A percentile compares a stretch with the other conserved stretches of the same genome.
Evolutionary conservation across 75 land plant genomes (phyloP).

Genomic region (Sequoia sempervirens): DNA sequence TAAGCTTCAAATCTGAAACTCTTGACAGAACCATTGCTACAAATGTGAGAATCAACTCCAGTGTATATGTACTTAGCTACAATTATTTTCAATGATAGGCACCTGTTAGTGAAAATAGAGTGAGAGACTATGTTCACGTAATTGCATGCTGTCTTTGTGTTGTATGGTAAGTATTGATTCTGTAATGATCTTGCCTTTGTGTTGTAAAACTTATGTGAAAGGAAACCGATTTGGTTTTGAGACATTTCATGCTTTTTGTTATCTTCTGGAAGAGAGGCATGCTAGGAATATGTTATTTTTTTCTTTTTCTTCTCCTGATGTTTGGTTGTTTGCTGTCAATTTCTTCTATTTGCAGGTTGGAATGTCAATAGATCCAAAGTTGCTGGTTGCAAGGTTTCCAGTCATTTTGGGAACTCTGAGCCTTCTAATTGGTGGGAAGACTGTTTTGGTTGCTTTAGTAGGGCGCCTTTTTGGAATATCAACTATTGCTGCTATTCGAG

Average conservation of each 20-base stretch:
- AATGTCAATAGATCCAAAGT: conserved; percentile 98
- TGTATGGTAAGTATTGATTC: neutral
- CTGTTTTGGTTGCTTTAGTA: conserved; percentile 68
- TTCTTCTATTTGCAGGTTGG: conserved; percentile 68
- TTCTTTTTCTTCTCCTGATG: neutral
- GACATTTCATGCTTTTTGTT: neutral
- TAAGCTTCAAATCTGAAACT: too few species aligned
- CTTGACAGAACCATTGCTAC: neutral
- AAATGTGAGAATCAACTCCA: neutral
- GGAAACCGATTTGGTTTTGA: neutral
- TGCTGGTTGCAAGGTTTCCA: conserved; percentile 76
- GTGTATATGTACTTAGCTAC: neutral
- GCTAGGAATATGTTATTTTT: neutral
- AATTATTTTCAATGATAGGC: neutral
- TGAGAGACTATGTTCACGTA: neutral
- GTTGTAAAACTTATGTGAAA: neutral
- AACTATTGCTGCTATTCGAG: conserved; percentile 79
- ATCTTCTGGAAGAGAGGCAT: neutral
- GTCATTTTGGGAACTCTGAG: conserved; percentile 56
- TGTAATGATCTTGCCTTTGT: neutral
- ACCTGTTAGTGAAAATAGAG: neutral
- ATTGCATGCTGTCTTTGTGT: neutral
- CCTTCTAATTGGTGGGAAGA: conserved; percentile 78
- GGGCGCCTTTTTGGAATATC: conserved; percentile 90
- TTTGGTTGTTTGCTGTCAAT: neutral